Base-by-base conservation (phyloP, 2,329 filamentous ascomycete genomes). In the Dendryphion nanum region DNA sequence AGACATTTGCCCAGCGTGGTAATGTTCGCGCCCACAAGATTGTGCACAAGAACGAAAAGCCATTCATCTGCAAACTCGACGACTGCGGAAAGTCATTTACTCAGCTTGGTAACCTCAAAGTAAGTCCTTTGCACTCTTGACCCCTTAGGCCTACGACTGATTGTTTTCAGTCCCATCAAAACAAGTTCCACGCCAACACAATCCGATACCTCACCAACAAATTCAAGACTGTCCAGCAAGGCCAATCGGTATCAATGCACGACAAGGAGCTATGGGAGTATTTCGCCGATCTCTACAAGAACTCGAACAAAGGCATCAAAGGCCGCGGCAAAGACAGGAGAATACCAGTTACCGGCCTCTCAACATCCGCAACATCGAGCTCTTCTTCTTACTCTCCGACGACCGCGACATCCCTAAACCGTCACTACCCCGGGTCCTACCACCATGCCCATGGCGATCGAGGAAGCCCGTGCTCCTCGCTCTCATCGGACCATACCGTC, bases 291-390 rank as follows among this genome's bases (percentile, higher is more conserved):
- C 75, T 95, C n/a, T 96, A 95, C 76, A 95, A 95, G 73, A 94
- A 97, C 69, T 90, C 86, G 69, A 97, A 97, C 77, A 95, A 95
- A 67, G 93, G 93, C 1, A 96, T 97, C 73, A 97, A 96, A 68
- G 93, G 93, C 8, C 82, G 93, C 31, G 93, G 93, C 30, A 93
- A 91, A 61, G 86, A 90, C 52, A 77, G 88, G 40, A 82, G 81
- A 41, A 84, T 89, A 49, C 23, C 23, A 26, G 23, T 26, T 8
- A 67, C 65, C 30, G 58, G 64, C 8, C 42, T 58, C 18, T 48
- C 59, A 2, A 49, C 55, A 2, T 57, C 60, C 5, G 50, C 47
- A 14, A 46, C 51, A 7, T 50, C 56, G 3, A 53, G 53, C 38
- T 43, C 52, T 2, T 56, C 57, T 7, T 53, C 52, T 4, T 64